Percentiles rank a stretch among this genome's conserved stretches.
phyloP scores from a whole-genome alignment of 78 protist genomes.

The Dictyostelium capitatum region DNA sequence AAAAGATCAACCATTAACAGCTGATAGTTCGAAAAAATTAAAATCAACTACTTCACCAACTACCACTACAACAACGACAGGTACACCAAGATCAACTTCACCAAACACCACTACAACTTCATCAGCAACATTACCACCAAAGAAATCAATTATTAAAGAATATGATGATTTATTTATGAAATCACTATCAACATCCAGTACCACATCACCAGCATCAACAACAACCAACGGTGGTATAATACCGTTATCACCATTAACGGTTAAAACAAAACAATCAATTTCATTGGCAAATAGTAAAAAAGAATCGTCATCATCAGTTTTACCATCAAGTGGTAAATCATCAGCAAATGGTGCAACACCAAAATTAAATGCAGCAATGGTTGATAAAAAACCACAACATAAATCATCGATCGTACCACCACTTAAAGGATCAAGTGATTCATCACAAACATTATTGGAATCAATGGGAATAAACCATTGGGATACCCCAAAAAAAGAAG shows the following conservation, averaged over 20 bases:
- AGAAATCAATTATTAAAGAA: slow-evolving; percentile 19
- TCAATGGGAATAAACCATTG: slow-evolving; percentile 3
- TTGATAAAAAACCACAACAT: slow-evolving; percentile 3
- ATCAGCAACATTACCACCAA: background rate
- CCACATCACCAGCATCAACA: background rate
- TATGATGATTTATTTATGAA: slow-evolving; percentile 27
- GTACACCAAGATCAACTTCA: background rate
- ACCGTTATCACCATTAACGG: background rate
- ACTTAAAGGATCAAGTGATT: background rate
- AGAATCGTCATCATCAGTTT: slow-evolving; percentile 20
- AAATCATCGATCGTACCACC: background rate
- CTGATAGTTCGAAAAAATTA: background rate
- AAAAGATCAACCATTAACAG: background rate
- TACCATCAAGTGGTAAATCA: background rate
- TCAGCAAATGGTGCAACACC: slow-evolving; percentile 11
- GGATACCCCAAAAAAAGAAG: slow-evolving; percentile 23
- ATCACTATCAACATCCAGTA: background rate
- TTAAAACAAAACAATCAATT: slow-evolving; percentile 8
- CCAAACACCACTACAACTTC: background rate
- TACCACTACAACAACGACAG: background rate
- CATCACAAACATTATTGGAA: slow-evolving; percentile 38
- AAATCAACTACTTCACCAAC: background rate
- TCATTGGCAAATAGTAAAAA: background rate
- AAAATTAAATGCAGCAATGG: slow-evolving; percentile 27
- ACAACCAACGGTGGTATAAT: background rate